Conservation (phyloP, 2,329 filamentous ascomycete genomes). For the Lasiodiplodia gonubiensis region DNA sequence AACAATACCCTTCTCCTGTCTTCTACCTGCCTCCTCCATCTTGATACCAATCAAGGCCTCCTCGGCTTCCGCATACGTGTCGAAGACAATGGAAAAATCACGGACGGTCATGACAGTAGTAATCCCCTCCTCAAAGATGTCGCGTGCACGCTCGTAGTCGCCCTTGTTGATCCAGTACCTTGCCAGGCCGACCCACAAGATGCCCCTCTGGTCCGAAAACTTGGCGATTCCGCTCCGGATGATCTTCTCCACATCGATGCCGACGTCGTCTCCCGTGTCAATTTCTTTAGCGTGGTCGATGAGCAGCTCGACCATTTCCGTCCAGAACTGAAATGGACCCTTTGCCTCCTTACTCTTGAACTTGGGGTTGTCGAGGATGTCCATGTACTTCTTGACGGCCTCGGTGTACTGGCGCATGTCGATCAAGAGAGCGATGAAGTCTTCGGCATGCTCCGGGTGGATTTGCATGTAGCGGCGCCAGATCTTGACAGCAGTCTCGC, state of each 20-base stretch:
- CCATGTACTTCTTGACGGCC: conserved; percentile 88
- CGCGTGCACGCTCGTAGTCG: conserved; percentile 88
- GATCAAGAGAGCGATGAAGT: conserved; percentile 88
- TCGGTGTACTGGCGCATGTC: conserved; percentile 86
- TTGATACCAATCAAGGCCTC: conserved; percentile 91
- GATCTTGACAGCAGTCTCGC: conserved; percentile 87
- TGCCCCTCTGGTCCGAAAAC: conserved; percentile 92
- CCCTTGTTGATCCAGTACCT: conserved; percentile 96
- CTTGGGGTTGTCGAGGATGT: conserved; percentile 85
- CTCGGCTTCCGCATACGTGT: conserved; percentile 95
- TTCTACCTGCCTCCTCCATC: conserved; percentile 83
- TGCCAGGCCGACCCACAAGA: conserved; percentile 91
- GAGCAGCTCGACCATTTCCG: conserved; percentile 92
- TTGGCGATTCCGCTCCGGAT: conserved; percentile 88
- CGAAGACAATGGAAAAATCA: conserved; percentile 95
- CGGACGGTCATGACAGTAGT: conserved; percentile 98
- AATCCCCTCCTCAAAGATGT: conserved; percentile 94
- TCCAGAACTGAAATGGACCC: conserved; percentile 96
- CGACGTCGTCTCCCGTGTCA: conserved; percentile 77
- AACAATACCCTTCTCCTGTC: conserved; percentile 76
- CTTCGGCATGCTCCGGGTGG: conserved; percentile 92
- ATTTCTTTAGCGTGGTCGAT: conserved; percentile 90
- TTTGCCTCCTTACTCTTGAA: conserved; percentile 94
- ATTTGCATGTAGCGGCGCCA: conserved; percentile 98
- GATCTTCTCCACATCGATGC: conserved; percentile 89